Conservation (phyloP, 2,329 filamentous ascomycete species). For the Paecilomyces formosus region DNA sequence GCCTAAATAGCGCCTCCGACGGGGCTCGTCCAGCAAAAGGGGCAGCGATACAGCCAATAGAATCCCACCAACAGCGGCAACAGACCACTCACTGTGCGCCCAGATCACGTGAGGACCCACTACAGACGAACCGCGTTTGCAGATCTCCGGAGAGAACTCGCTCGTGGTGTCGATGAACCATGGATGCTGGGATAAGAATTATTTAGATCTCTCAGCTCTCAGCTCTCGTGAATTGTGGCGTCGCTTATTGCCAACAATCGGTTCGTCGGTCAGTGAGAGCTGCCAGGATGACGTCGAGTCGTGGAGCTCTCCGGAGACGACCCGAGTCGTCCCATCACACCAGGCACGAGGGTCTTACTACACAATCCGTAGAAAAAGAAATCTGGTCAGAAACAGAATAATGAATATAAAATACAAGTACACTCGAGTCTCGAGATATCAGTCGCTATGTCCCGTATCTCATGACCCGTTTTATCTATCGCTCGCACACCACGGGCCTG, state of each 20-base stretch:
- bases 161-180: no score
- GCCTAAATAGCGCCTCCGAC: background rate
- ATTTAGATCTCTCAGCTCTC: no score
- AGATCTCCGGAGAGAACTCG: background rate
- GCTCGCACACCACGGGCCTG: background rate
- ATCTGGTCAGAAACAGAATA: background rate
- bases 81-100: background rate
- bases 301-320: no score
- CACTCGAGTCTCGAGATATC: no score
- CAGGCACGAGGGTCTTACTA: no score
- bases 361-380: background rate
- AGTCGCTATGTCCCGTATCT: no score
- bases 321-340: no score
- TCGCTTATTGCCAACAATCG: no score
- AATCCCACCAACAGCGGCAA: background rate
- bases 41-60: background rate
- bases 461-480: background rate
- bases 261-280: no score
- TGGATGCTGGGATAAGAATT: no score
- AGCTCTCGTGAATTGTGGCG: no score
- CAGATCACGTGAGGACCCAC: background rate
- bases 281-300: no score
- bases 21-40: background rate
- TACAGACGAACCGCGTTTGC: background rate
- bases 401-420: background rate